Evolutionary conservation across 148 eudicot species (phyloP).

Genomic region (Vaccinium corymbosum): DNA sequence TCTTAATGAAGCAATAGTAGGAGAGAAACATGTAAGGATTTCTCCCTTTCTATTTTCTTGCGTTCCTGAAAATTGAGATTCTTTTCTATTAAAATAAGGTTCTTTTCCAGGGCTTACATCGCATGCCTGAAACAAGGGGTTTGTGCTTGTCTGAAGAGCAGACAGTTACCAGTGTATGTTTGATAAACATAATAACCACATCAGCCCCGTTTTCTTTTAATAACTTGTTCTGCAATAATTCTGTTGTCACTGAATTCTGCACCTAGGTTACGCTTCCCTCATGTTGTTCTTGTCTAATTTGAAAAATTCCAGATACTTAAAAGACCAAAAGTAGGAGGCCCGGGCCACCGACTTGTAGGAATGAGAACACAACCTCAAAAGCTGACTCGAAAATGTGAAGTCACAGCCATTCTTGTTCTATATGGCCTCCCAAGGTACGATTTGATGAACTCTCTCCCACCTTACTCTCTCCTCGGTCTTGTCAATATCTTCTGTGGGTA

Average conservation of each 20-base stretch:
- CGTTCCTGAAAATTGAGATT: conserved; percentile 6
- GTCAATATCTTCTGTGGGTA: not conserved
- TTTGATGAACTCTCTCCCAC: not conserved
- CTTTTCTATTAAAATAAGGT: not conserved
- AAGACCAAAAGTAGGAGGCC: conserved; percentile 81
- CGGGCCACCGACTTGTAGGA: conserved; percentile 54
- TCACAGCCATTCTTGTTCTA: conserved; percentile 94
- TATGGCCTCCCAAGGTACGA: conserved; percentile 94
- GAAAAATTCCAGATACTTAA: conserved; percentile 54
- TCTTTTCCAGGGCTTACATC: conserved; percentile 75
- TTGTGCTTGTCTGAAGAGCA: conserved; percentile 99
- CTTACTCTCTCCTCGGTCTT: not conserved
- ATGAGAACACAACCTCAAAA: conserved; percentile 88
- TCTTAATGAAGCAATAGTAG: conserved; percentile 94
- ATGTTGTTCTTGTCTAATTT: conserved; percentile 1
- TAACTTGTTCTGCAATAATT: not conserved
- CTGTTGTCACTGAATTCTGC: not conserved
- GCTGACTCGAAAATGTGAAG: conserved; percentile 84
- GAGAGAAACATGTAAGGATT: conserved; percentile 77
- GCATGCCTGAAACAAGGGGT: conserved; percentile 98
- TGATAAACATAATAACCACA: not conserved
- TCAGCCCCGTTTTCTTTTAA: not conserved
- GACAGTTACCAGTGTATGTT: conserved; percentile 81
- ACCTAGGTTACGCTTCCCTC: not conserved
- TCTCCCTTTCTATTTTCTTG: conserved; percentile 4